A percentile compares a stretch with the other conserved stretches of the same genome.
These are phyloP conservation scores for Anthracocystis panici-leucophaei DNA, from an alignment of 1,284 basidiomycete species.

Conservation along the genomic window DNA sequence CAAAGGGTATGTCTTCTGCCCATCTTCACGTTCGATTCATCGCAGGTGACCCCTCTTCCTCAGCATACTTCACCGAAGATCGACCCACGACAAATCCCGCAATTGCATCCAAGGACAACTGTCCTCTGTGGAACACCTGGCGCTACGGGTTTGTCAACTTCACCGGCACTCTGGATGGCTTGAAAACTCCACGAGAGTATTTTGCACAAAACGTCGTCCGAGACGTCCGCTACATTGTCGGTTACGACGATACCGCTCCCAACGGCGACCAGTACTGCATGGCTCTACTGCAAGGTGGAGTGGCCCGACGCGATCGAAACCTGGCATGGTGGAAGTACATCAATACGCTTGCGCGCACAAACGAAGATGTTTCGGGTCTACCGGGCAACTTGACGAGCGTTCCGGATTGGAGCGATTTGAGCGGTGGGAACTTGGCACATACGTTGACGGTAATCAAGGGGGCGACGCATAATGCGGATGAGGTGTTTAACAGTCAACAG, in stretches of 20 bases:
- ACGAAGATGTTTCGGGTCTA: conserved; percentile 56
- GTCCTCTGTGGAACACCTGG: conserved; percentile 64
- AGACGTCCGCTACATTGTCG: conserved; percentile 65
- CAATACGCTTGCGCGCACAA: conserved; percentile 59
- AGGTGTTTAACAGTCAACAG: conserved; percentile 55
- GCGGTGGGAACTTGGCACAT: conserved; percentile 42
- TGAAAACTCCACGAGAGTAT: conserved; percentile 53
- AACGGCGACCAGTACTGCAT: conserved; percentile 67
- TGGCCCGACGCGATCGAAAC: conserved; percentile 60
- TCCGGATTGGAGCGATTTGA: conserved; percentile 62
- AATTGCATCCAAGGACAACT: conserved; percentile 48
- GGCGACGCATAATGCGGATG: conserved; percentile 58
- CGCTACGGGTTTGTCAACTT: conserved; percentile 66
- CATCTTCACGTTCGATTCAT: conserved; percentile 57
- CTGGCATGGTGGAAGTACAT: conserved; percentile 68
- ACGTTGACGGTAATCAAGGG: conserved; percentile 60
- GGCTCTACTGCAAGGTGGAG: conserved; percentile 65
- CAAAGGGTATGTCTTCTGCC: conserved; percentile 39
- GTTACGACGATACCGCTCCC: conserved; percentile 50
- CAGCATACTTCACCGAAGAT: conserved; percentile 62
- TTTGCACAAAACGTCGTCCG: conserved; percentile 58
- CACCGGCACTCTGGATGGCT: conserved; percentile 50
- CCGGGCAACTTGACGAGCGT: conserved; percentile 54
- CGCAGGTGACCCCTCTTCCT: conserved; percentile 61
- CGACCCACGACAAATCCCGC: conserved; percentile 52